Percentiles rank a stretch among this genome's conserved stretches.
These are phyloP conservation scores for Pyricularia sp. DNA, from an alignment of 2,329 filamentous ascomycete genomes.

Conservation along the genomic window DNA sequence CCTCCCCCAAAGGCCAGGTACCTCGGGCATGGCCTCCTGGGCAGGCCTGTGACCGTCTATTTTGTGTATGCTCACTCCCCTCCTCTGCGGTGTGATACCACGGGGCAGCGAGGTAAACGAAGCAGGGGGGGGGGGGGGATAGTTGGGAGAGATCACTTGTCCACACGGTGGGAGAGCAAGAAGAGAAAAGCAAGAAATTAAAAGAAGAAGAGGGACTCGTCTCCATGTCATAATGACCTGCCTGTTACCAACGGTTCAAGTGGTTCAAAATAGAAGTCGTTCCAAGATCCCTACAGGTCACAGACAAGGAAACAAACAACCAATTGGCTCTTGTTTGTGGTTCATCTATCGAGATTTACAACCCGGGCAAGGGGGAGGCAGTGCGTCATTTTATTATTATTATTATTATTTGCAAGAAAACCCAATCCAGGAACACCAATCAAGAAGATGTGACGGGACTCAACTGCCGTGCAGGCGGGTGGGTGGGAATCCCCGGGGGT, in stretches of 20 bases:
- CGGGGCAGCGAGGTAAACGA: neutral
- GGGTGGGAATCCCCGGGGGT: neutral
- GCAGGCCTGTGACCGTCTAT: neutral
- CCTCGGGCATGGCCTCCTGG: neutral
- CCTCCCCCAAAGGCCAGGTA: neutral
- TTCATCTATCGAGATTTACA: neutral
- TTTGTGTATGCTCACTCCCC: neutral
- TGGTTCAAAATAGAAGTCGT: neutral
- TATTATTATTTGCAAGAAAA: neutral
- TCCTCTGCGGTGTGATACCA: neutral
- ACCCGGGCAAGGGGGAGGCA: neutral
- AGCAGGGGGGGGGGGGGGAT: neutral
- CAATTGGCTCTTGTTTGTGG: neutral
- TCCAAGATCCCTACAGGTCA: neutral
- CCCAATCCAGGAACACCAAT: neutral
- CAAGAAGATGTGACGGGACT: neutral
- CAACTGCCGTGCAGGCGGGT: neutral
- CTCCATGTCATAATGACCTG: neutral
- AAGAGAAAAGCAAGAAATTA: neutral
- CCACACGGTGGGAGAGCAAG: no score
- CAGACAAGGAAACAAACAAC: neutral
- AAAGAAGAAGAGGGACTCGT: neutral
- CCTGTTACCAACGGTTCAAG: neutral
- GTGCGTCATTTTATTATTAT: neutral
- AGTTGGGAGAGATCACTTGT: no score